Evolutionary conservation across 495 filamentous ascomycete species (phyloP).

Genomic region (Filosporella fistucella): DNA sequence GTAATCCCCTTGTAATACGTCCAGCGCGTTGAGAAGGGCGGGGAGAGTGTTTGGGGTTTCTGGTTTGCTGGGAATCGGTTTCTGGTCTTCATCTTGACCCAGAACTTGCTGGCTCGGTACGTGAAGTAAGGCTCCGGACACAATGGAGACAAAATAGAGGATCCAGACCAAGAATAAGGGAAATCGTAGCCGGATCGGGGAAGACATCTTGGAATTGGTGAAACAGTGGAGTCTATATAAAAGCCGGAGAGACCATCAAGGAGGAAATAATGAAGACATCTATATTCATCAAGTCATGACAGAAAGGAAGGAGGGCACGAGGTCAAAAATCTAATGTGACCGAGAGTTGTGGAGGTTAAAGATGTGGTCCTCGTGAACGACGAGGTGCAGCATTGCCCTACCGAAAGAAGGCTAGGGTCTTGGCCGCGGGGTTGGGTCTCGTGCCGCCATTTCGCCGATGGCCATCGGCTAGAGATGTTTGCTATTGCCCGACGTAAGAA

Average conservation of each 20-base stretch:
- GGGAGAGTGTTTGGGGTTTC: conserved; percentile 12
- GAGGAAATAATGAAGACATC: conserved; percentile 23
- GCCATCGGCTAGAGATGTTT: too few relatives aligned
- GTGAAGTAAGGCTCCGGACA: not conserved
- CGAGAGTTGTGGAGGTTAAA: not conserved
- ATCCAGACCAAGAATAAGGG: conserved; percentile 3
- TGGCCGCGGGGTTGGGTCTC: not conserved
- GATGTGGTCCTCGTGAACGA: not conserved
- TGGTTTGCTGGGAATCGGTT: conserved; percentile 1
- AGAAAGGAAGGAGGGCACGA: not conserved
- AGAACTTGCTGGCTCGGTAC: too few relatives aligned
- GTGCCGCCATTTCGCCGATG: too few relatives aligned
- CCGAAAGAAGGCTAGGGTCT: too few relatives aligned
- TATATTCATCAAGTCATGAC: conserved; percentile 6
- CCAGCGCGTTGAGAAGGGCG: conserved; percentile 54
- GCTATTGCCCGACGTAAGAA: too few relatives aligned
- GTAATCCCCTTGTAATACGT: conserved; percentile 71
- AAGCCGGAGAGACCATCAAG: conserved; percentile 12
- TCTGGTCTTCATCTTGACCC: not conserved
- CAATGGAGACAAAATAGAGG: not conserved
- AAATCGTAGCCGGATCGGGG: not conserved
- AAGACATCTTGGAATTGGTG: not conserved
- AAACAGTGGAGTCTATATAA: not conserved
- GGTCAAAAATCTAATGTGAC: conserved; percentile 4
- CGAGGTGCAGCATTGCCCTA: too few relatives aligned